Base-by-base conservation (phyloP, 108 stramenopile genomes). In the Licmophora abbreviata region DNA sequence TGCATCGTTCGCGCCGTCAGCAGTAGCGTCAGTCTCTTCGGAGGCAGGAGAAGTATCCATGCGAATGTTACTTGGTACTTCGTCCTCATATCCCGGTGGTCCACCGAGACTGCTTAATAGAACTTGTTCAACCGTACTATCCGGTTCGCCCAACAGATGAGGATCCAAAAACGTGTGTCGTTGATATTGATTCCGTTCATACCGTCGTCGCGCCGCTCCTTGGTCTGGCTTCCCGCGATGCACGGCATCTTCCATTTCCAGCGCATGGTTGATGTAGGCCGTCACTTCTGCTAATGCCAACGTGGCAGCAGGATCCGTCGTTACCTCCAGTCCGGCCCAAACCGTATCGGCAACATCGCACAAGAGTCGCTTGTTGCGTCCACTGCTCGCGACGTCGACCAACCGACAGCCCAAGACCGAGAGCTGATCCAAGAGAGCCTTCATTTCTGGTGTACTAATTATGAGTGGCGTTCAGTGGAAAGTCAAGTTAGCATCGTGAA, bases 281-380 rank as follows among this genome's bases (percentile, higher is more conserved):
- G 81, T 81, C n/a, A 79, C 79, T 64, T 89, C 83, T 14, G 83
- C 88, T 56, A 85, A 63, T 3, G 80, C 76, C 50, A 69, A 36
- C 3, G 74, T 84, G 26, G 81, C 75, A 3, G 66, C 53, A 22
- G 69, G 71, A 63, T 83, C 82, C 8, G 68, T 57, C 26, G 61
- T 56, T 22, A 89, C 55, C 54, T 80, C 79, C 8, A 76, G 44
- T 10, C 64, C 51, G 2, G 70, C 54, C 81, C 77, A 81, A 24
- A 58, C 17, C 24, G 76, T 42, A 29, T 74, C 68, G 35, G 46
- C 59, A 1, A 51, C 38, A 65, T 85, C 78, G 34, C 67, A 64
- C 30, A 77, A 51, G 11, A 85, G 41, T 33, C 72, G 71, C 51
- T 85, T 82, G 25, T 63, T 73, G 15, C 63, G 64, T 48, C 88